phyloP scores from a whole-genome alignment of 208 protist species.

The Leishmania aethiopica region DNA sequence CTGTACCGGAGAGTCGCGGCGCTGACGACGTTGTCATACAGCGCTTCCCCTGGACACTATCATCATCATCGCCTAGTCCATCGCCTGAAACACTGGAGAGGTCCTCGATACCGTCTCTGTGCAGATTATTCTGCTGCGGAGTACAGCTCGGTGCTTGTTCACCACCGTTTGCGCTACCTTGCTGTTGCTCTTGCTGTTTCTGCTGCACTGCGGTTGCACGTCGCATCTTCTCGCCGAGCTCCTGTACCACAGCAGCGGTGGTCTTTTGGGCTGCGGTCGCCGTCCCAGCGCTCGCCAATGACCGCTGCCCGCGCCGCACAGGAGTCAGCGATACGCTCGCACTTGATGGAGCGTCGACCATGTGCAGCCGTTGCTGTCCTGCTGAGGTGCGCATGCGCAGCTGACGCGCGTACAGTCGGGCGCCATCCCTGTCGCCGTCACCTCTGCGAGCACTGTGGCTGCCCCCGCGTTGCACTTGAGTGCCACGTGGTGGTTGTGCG shows the following conservation, averaged over 20 bases:
- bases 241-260: neutral
- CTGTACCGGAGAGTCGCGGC: neutral
- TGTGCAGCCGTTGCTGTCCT: neutral
- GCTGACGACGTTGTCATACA: neutral
- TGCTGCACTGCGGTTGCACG: neutral
- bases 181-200: neutral
- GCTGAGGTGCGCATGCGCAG: conserved; percentile 31
- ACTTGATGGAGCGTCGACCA: neutral
- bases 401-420: conserved; percentile 28
- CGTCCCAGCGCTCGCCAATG: neutral
- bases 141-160: neutral
- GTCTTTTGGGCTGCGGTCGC: neutral
- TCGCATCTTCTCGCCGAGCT: neutral
- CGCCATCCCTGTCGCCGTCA: conserved; percentile 3
- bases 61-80: neutral
- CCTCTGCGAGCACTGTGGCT: neutral
- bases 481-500: neutral
- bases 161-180: neutral
- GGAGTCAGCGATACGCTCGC: neutral
- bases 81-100: neutral
- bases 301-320: neutral
- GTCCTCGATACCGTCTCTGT: neutral
- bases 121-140: neutral
- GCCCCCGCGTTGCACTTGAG: neutral
- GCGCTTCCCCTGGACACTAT: neutral